These are phyloP conservation scores for Scopulariopsis brevicaulis DNA, from an alignment of 2,329 filamentous ascomycete genomes.

Conservation along the genomic window DNA sequence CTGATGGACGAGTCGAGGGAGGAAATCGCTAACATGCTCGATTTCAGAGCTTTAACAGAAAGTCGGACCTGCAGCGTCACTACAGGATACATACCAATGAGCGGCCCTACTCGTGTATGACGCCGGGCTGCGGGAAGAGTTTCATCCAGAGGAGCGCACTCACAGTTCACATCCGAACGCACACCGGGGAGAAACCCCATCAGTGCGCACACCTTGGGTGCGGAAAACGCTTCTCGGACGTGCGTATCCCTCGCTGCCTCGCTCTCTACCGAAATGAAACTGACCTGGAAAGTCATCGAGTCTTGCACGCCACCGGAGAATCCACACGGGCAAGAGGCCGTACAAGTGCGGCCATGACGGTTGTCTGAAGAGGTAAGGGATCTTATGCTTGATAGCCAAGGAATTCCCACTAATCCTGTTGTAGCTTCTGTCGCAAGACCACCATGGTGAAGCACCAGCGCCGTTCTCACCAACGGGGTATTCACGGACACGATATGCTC, in stretches of 20 bases:
- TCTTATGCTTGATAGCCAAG: not conserved
- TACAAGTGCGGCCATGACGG: slow-evolving; percentile 51
- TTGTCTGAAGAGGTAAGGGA: slow-evolving; percentile 46
- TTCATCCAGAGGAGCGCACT: slow-evolving; percentile 62
- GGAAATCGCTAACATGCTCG: not conserved
- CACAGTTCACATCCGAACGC: slow-evolving; percentile 59
- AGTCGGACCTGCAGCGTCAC: slow-evolving; percentile 59
- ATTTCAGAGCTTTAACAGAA: slow-evolving; percentile 56
- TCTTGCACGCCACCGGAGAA: slow-evolving; percentile 52
- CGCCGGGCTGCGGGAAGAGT: slow-evolving; percentile 52
- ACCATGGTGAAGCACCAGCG: slow-evolving; percentile 60
- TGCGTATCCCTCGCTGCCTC: slow-evolving; percentile 23
- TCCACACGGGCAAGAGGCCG: slow-evolving; percentile 56
- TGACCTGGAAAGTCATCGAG: slow-evolving; percentile 46
- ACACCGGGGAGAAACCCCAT: slow-evolving; percentile 62
- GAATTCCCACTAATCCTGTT: not conserved
- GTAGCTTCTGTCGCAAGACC: slow-evolving; percentile 60
- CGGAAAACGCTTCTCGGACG: slow-evolving; percentile 59
- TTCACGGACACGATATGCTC: slow-evolving; percentile 39
- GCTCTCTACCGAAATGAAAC: slow-evolving; percentile 4
- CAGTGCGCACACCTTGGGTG: slow-evolving; percentile 55
- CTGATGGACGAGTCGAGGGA: not conserved
- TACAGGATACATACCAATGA: slow-evolving; percentile 65
- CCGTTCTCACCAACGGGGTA: slow-evolving; percentile 46
- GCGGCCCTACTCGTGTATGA: slow-evolving; percentile 51